phyloP scores from a whole-genome alignment of 768 basidiomycete species.

The Pulveroboletus sp. region DNA sequence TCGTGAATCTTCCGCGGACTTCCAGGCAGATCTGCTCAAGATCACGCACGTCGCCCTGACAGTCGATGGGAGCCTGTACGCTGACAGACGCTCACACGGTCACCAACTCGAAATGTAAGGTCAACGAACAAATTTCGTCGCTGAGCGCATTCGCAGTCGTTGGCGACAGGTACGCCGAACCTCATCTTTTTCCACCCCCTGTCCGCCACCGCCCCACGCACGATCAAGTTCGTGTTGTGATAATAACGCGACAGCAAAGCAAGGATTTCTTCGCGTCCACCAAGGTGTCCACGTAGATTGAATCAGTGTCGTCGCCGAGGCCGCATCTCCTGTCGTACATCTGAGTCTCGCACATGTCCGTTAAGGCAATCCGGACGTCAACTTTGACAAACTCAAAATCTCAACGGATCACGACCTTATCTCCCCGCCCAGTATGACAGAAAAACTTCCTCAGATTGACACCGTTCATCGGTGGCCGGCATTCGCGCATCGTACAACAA shows the following conservation, averaged over 20 bases:
- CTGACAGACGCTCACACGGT: conserved; percentile 2
- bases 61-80: conserved; percentile 13
- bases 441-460: conserved; percentile 10
- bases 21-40: conserved; percentile 25
- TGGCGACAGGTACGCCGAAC: conserved; percentile 14
- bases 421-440: conserved; percentile 19
- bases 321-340: background rate
- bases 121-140: conserved; percentile 3
- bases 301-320: conserved; percentile 14
- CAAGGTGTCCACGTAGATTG: conserved; percentile 13
- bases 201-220: conserved; percentile 17
- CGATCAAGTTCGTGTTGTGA: conserved; percentile 9
- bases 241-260: background rate
- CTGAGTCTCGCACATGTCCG: background rate
- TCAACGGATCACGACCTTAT: conserved; percentile 32
- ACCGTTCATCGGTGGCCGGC: conserved; percentile 15
- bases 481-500: conserved; percentile 12
- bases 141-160: conserved; percentile 2
- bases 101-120: conserved; percentile 21
- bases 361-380: conserved; percentile 9
- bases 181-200: conserved; percentile 28
- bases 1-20: conserved; percentile 33
- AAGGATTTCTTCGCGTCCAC: conserved; percentile 6
- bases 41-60: conserved; percentile 21
- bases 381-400: conserved; percentile 13